Evolutionary conservation across 441 rosid genomes (phyloP), one percentile per base, ranked within the genome.

Genomic region (Erodium trifolium): DNA sequence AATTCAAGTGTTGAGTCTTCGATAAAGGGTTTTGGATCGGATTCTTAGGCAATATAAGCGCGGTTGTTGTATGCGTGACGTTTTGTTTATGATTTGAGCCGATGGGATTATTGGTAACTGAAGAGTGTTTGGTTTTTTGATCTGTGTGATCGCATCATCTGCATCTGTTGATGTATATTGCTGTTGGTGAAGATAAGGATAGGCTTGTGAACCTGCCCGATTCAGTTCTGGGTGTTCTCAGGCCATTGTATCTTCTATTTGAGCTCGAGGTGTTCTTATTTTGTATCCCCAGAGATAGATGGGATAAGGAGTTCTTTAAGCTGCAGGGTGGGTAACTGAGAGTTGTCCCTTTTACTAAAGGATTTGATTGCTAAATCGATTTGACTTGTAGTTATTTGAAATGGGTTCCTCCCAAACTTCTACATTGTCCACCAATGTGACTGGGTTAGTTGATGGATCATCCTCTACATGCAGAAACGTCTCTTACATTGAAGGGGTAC

Each of bases 331-430:
- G 94, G 37, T 88, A 78, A 77, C 66, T 10, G 37, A 45, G 51
- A 49, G 65, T 66, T 64, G 35, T 71, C 6, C 3, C 65, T 37
- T 43, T 62, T 4, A 7, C 39, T 53, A 1, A 51, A 39, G 63
- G 67, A 8, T 63, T 72, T 63, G 65, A 73, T 49, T 31, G 39
- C 68, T 43, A 35, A 65, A 51, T 66, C 63, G 72, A 68, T 51
- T 37, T 37, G 41, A 37, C 49, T 69, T 19, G 67, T 49, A 67
- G 47, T 72, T 41, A 5, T 63, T 71, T 45, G 77, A 69, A 68
- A 87, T 88, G 94, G 80, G 74, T 77, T 84, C 98, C 62, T 75
- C 89, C 39, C 92, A 85, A 79, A 85, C 91, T 43, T 87, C 95
- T 70, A 74, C 95, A 27, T 70, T 88, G 70, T 86, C 92, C 1